These are phyloP conservation scores for Amylocarpus encephaloides DNA, from an alignment of 2,329 filamentous ascomycete genomes.

Conservation along the genomic window DNA sequence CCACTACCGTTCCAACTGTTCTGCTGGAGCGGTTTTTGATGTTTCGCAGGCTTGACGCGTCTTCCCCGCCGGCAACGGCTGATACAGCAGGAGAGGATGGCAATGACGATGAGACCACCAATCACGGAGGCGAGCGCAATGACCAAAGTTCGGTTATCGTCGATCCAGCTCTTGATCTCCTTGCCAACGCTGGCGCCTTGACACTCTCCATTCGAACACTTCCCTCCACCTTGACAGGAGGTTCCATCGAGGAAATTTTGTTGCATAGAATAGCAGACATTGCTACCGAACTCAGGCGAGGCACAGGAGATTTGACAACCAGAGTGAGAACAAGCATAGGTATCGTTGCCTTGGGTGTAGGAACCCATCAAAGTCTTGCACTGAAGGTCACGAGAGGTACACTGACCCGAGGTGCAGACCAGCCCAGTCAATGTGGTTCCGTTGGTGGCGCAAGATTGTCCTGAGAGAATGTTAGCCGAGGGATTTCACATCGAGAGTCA, in stretches of 20 bases:
- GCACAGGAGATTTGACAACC: constrained; percentile 72
- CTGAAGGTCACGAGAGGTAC: constrained; percentile 84
- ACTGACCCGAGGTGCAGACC: constrained; percentile 84
- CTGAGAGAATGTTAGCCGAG: constrained; percentile 25
- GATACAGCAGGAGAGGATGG: constrained; percentile 60
- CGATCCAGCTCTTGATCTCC: constrained; percentile 70
- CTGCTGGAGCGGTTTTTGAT: constrained; percentile 12
- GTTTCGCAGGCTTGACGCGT: constrained; percentile 5
- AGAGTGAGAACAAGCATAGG: constrained; percentile 66
- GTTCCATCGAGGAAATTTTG: constrained; percentile 96
- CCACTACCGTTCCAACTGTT: constrained; percentile 6
- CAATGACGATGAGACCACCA: constrained; percentile 65
- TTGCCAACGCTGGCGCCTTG: constrained; percentile 61
- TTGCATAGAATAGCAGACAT: constrained; percentile 67
- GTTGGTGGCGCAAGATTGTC: constrained; percentile 57
- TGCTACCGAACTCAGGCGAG: constrained; percentile 58
- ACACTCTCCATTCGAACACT: constrained; percentile 74
- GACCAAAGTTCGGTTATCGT: constrained; percentile 69
- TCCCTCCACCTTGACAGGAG: constrained; percentile 70
- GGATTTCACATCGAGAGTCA: neutral
- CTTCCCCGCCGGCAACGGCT: constrained; percentile 41
- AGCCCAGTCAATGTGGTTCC: constrained; percentile 38
- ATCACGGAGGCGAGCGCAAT: constrained; percentile 71
- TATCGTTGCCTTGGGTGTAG: constrained; percentile 67
- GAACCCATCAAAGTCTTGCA: constrained; percentile 79